phyloP scores from a whole-genome alignment of 306 rosid genomes.

The Prunus dulcis region DNA sequence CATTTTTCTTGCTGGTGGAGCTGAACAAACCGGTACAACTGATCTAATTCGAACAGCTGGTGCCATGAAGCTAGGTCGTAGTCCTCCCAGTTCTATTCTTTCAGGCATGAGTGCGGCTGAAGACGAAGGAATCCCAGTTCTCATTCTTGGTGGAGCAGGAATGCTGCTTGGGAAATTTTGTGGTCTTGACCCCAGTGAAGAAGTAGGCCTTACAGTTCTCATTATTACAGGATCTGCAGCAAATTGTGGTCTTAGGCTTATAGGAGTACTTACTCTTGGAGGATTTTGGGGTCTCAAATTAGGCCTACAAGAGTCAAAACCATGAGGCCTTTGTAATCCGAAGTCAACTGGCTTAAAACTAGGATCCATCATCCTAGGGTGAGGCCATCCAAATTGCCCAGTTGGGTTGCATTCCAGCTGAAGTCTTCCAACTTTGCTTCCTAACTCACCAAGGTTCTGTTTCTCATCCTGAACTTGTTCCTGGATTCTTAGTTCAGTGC shows the following conservation, averaged over 20 bases:
- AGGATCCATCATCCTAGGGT: slow-evolving; percentile 28
- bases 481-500: slow-evolving; percentile 29
- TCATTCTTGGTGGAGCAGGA: slow-evolving; percentile 47
- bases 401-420: slow-evolving; percentile 32
- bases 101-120: slow-evolving; percentile 29
- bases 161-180: slow-evolving; percentile 31
- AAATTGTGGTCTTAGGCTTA: slow-evolving; percentile 40
- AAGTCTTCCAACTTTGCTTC: slow-evolving; percentile 30
- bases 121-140: slow-evolving; percentile 38
- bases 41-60: slow-evolving; percentile 77
- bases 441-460: slow-evolving; percentile 29
- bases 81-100: slow-evolving; percentile 36
- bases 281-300: slow-evolving; percentile 24
- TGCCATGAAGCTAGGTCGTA: slow-evolving; percentile 50
- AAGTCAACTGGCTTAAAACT: slow-evolving; percentile 30
- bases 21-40: slow-evolving; percentile 80
- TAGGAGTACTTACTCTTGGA: slow-evolving; percentile 34
- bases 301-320: slow-evolving; percentile 24
- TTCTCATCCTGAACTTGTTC: slow-evolving; percentile 36
- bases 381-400: slow-evolving; percentile 37
- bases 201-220: slow-evolving; percentile 36
- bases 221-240: slow-evolving; percentile 36
- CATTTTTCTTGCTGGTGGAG: slow-evolving; percentile 58
- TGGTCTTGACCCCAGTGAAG: slow-evolving; percentile 32
- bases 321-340: slow-evolving; percentile 34